Evolutionary conservation across 805 yeast species (phyloP).

Genomic region (Teunomyces atbi): DNA sequence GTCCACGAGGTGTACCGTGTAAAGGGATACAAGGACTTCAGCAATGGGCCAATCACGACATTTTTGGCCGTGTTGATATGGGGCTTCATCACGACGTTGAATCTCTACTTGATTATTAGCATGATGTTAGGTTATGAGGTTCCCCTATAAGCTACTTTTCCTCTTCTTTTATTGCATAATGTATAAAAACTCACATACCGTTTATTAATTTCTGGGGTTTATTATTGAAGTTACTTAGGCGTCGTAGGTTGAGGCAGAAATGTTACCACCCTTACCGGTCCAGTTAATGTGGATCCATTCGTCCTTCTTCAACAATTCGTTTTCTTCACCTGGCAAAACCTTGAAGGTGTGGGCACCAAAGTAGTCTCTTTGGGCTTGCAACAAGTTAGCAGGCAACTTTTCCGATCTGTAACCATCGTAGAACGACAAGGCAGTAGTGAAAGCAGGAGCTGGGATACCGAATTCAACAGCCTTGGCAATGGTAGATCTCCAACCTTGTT

Average conservation of each 20-base stretch:
- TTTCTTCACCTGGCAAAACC: conserved; percentile 84
- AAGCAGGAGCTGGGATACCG: conserved; percentile 98
- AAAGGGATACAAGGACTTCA: conserved; percentile 57
- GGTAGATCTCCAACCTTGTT: conserved; percentile 91
- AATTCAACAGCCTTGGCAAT: conserved; percentile 71
- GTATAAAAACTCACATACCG: not conserved
- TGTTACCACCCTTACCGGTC: conserved; percentile 99
- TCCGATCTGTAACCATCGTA: conserved; percentile 98
- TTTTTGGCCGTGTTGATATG: conserved; percentile 59
- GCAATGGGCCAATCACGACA: conserved; percentile 60
- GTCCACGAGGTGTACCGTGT: conserved; percentile 18
- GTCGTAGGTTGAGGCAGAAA: conserved; percentile 90
- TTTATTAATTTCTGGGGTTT: not conserved
- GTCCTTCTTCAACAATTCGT: conserved; percentile 72
- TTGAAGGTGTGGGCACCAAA: conserved; percentile 99
- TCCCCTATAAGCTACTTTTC: conserved; percentile 32
- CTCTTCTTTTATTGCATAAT: not conserved
- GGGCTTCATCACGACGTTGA: conserved; percentile 68
- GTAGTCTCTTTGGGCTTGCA: conserved; percentile 99
- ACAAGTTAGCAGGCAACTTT: conserved; percentile 92
- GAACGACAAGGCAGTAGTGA: conserved; percentile 94
- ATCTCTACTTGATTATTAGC: conserved; percentile 62
- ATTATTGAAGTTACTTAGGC: conserved; percentile 50
- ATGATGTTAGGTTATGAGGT: conserved; percentile 51
- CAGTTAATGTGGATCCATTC: conserved; percentile 94